phyloP scores from a whole-genome alignment of 2,329 filamentous ascomycete genomes.

The Diaporthe sp. region DNA sequence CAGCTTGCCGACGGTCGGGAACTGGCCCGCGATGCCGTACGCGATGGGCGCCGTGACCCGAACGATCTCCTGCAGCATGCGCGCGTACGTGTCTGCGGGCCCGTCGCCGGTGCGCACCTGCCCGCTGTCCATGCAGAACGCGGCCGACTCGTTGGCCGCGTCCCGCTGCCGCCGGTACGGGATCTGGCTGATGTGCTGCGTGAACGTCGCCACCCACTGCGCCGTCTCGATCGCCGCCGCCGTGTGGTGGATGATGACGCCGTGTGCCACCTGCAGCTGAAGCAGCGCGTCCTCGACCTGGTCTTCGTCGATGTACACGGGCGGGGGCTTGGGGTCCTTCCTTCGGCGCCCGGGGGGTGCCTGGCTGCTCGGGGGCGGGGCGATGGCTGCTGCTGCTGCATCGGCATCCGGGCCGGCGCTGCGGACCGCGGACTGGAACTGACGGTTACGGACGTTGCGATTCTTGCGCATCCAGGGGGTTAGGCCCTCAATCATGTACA shows the following conservation, averaged over 20 bases:
- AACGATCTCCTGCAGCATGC: constrained; percentile 82
- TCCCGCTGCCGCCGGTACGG: constrained; percentile 75
- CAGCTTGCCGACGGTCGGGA: constrained; percentile 69
- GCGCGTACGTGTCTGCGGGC: constrained; percentile 75
- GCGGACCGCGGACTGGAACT: constrained; percentile 76
- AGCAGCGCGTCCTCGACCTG: constrained; percentile 79
- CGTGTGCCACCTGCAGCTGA: constrained; percentile 77
- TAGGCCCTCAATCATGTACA: constrained; percentile 83
- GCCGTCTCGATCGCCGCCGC: constrained; percentile 72
- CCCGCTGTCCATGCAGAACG: constrained; percentile 85
- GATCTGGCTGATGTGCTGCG: constrained; percentile 82
- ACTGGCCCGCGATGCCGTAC: constrained; percentile 75
- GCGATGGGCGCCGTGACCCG: constrained; percentile 81
- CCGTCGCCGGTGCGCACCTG: constrained; percentile 81
- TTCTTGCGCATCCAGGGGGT: constrained; percentile 77
- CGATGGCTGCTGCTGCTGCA: constrained; percentile 25
- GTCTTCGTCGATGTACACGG: constrained; percentile 75
- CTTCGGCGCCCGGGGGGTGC: constrained; percentile 48
- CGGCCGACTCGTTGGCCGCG: constrained; percentile 63
- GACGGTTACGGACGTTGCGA: constrained; percentile 74
- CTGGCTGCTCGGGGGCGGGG: constrained; percentile 45
- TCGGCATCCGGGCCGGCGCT: constrained; percentile 54
- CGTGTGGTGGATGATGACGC: constrained; percentile 79
- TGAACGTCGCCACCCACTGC: constrained; percentile 80
- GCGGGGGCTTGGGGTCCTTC: constrained; percentile 56